Evolutionary conservation across 2,329 filamentous ascomycete genomes (phyloP), one percentile per base, ranked within the genome.

Genomic region (Dactylonectria macrodidyma): DNA sequence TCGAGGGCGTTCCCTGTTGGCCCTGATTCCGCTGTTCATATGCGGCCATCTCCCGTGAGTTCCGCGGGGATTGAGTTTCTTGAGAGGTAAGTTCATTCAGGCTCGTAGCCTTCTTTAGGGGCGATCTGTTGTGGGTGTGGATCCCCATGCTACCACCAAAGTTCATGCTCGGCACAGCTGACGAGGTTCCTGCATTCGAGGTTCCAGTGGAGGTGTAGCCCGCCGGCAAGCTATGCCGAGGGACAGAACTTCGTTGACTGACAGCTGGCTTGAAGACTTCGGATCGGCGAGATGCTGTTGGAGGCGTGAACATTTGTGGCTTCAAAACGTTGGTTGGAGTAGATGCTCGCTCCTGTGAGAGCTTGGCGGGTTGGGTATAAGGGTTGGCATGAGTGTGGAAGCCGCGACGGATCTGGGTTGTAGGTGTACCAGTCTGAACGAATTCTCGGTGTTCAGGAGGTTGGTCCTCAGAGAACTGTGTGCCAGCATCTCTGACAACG

Each of bases 301-400:
- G 74, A 6, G 86, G 85, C 2, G 84, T 86, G 75, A 83, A 85
- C 73, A 83, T 77, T 73, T 80, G 82, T 52, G 82, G 79, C 62
- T 76, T 80, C 81, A 82, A 78, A 71, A 77, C 74, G 70, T 76
- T 84, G 76, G 73, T 82, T 56, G 77, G 68, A 71, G 77, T 79
- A 59, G 77, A 68, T 56, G 77, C 79, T 34, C 78, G 55, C 24
- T 78, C 90, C 14, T 78, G 90, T 0, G 92, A 91, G 74, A 59
- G 36, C n/a, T 68, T 70, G 12, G 38, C 30, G 11, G 69, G 56
- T 34, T 95, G 90, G 70, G 94, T 87, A 72, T 94, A 90, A 1
- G 92, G 91, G 78, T 98, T 98, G 5, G 94, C 92, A 66, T 95
- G 93, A 2, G 92, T 93, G 70, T 90, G 88, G 80, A 97, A 98